Evolutionary conservation across 2,329 filamentous ascomycete species (phyloP).

Genomic region (Shiraia sp.): DNA sequence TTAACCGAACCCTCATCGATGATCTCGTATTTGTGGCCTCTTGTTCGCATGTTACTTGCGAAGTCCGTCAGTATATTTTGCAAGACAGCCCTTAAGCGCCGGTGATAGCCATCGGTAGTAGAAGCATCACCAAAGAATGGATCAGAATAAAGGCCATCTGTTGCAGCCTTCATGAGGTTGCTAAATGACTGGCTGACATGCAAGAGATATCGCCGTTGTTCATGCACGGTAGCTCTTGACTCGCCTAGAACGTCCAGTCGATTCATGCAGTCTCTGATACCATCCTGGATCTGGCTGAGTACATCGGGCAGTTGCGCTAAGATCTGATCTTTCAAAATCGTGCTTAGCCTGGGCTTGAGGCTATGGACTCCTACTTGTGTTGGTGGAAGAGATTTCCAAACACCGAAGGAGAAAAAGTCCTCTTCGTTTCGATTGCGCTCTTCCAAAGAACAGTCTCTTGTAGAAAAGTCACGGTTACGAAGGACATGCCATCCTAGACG

Average conservation of each 20-base stretch:
- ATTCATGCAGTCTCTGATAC: constrained; percentile 16
- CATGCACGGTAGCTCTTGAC: constrained; percentile 47
- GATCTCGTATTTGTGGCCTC: constrained; percentile 20
- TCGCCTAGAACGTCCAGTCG: constrained; percentile 54
- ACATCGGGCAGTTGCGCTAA: constrained; percentile 29
- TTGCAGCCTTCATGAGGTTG: constrained; percentile 49
- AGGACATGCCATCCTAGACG: constrained; percentile 58
- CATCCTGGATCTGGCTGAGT: constrained; percentile 25
- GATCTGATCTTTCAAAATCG: constrained; percentile 26
- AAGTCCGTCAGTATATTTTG: constrained; percentile 26
- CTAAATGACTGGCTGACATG: constrained; percentile 50
- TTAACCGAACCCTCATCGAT: constrained; percentile 7
- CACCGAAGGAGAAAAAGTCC: constrained; percentile 37
- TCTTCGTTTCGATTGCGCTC: constrained; percentile 46
- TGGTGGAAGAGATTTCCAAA: constrained; percentile 44
- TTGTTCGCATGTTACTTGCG: constrained; percentile 14
- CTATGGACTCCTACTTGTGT: constrained; percentile 21
- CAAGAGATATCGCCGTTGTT: constrained; percentile 56
- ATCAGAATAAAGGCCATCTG: constrained; percentile 52
- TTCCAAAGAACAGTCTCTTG: constrained; percentile 22
- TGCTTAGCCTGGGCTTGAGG: constrained; percentile 24
- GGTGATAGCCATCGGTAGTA: constrained; percentile 16
- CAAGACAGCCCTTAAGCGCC: constrained; percentile 23
- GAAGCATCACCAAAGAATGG: constrained; percentile 51
- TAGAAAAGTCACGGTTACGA: constrained; percentile 49